Evolutionary conservation across 1,284 basidiomycete species (phyloP).

Genomic region (Pholiota adiposa): DNA sequence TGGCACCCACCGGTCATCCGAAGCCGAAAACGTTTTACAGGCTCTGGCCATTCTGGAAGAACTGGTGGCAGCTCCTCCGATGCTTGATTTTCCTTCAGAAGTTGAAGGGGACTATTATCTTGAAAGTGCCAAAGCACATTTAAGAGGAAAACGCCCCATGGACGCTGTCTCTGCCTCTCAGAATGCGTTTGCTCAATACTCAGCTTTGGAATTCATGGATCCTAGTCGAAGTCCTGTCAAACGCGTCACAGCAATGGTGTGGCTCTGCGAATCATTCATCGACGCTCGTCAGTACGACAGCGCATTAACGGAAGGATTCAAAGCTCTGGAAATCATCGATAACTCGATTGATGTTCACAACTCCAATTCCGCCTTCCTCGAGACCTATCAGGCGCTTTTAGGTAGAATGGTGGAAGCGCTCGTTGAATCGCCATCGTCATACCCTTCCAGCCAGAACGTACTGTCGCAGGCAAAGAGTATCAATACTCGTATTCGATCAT

Average conservation of each 20-base stretch:
- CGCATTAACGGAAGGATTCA: not conserved
- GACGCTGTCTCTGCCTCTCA: not conserved
- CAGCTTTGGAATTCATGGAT: not conserved
- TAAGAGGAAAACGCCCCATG: not conserved
- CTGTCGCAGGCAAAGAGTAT: not conserved
- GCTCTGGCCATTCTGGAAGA: not conserved
- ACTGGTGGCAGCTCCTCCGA: not conserved
- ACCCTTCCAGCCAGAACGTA: not conserved
- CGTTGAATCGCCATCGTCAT: not conserved
- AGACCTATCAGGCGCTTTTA: not conserved
- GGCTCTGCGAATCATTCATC: not conserved
- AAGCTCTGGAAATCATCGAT: not conserved
- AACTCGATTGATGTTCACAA: not conserved
- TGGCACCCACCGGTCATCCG: not conserved
- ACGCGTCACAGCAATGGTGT: not conserved
- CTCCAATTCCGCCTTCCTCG: not conserved
- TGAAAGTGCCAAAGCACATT: not conserved
- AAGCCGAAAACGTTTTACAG: not conserved
- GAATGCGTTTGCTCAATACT: not conserved
- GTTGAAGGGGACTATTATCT: not conserved
- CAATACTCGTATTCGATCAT: not conserved
- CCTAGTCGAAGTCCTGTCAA: not conserved
- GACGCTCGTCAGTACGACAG: not conserved
- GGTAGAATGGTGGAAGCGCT: not conserved
- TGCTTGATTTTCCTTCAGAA: not conserved